Evolutionary conservation across 306 rosid genomes (phyloP), one percentile per base, ranked within the genome.

Genomic region (Sicyos edulis): DNA sequence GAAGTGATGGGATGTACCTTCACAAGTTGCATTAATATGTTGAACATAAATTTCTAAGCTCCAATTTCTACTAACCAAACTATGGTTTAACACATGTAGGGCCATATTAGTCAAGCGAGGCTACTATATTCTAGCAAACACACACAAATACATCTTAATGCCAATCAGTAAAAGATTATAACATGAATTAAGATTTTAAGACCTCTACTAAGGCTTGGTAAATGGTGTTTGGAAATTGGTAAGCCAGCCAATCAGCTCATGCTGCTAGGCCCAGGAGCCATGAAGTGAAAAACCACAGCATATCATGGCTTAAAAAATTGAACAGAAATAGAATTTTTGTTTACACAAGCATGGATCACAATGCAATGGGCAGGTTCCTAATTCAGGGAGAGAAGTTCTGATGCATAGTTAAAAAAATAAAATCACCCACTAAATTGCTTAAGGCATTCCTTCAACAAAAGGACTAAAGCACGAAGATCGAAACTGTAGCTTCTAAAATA

Each of bases 1-100:
- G 85, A 86, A 93, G 78, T 49, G 88, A 80, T 15, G 96, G 97
- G 80, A 91, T 86, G 78, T 93, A 93, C 92, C 97, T 91, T 14
- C 54, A 69, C 14, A 69, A 50, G 22, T 68, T 49, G 56, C 20
- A 50, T 22, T 50, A 69, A 24, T 69, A 51, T 69, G 59, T 69
- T 51, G 47, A 69, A 26, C 73, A 26, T 22, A 51, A 69, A 22
- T 69, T 69, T 68, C 42, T 49, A 68, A 13, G 57, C 73, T 68
- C 34, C 16, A 68, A 14, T 22, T 49, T 68, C 73, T 47, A 22
- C 44, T 49, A 49, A 57, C 15, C 37, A 68, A 67, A 67, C 13
- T 68, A 68, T 15, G 15, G 3, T 2, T 6, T 6, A 16, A 15
- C 5, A 49, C 58, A 49, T 7, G 22, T 7, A 22, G 17, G 58